Evolutionary conservation across 2,329 filamentous ascomycete genomes (phyloP).

Genomic region (Sporothrix humicola): DNA sequence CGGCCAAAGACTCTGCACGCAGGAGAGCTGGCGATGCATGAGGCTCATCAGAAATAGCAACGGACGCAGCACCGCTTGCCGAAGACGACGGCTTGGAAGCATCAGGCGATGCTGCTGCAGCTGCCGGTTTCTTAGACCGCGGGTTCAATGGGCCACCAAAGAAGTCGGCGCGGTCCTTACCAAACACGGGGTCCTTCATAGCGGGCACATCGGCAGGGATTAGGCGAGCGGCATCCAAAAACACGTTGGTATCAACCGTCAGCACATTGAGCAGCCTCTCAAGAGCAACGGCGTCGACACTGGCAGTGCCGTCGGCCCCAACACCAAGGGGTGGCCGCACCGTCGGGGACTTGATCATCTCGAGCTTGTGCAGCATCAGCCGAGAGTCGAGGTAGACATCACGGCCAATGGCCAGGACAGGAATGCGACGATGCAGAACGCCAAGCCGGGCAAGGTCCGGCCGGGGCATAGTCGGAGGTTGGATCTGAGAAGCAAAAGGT

Average conservation of each 20-base stretch:
- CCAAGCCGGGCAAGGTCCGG: slow-evolving; percentile 67
- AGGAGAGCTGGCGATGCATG: slow-evolving; percentile 31
- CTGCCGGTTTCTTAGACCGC: neutral
- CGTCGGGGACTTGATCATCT: slow-evolving; percentile 51
- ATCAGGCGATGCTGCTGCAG: neutral
- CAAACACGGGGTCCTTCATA: slow-evolving; percentile 63
- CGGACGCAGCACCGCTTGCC: neutral
- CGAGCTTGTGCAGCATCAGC: slow-evolving; percentile 69
- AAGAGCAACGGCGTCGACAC: slow-evolving; percentile 52
- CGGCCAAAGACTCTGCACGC: slow-evolving; percentile 61
- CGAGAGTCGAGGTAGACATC: slow-evolving; percentile 74
- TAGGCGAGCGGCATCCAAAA: slow-evolving; percentile 57
- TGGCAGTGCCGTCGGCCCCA: slow-evolving; percentile 41
- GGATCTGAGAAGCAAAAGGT: slow-evolving; percentile 52
- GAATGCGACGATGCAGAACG: slow-evolving; percentile 71
- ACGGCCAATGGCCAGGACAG: slow-evolving; percentile 67
- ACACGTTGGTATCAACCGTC: slow-evolving; percentile 63
- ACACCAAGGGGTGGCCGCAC: slow-evolving; percentile 47
- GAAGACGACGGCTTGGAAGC: neutral
- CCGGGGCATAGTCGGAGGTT: slow-evolving; percentile 70
- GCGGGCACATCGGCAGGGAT: slow-evolving; percentile 63
- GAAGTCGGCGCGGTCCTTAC: slow-evolving; percentile 59
- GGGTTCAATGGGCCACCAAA: slow-evolving; percentile 34
- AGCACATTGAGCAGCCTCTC: slow-evolving; percentile 62
- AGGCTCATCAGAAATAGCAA: neutral